These are phyloP conservation scores for Suaeda aralocaspica DNA, from an alignment of 148 eudicot species.

Conservation along the genomic window DNA sequence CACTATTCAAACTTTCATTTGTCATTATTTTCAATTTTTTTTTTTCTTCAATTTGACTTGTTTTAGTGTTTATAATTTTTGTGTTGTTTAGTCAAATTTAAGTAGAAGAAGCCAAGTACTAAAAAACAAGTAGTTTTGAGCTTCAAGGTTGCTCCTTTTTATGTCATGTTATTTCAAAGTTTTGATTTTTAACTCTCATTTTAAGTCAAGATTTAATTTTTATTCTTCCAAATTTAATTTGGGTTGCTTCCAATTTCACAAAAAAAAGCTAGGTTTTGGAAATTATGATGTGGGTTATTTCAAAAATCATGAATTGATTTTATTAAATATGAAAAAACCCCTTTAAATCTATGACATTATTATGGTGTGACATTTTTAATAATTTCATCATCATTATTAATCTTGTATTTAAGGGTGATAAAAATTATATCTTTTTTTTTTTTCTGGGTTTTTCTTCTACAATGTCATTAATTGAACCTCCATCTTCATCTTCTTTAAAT, in stretches of 20 bases:
- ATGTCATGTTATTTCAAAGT: background rate
- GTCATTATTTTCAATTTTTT: too few species aligned
- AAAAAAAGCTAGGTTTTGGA: constrained; percentile 12
- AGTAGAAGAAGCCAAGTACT: constrained; percentile 19
- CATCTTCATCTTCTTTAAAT: constrained; percentile 19
- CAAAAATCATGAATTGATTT: constrained; percentile 20
- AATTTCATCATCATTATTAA: too few species aligned
- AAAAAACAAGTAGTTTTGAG: constrained; percentile 2
- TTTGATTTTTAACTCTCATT: constrained; percentile 1
- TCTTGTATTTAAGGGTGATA: constrained; percentile 2
- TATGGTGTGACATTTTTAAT: background rate
- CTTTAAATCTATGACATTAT: background rate
- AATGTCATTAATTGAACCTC: constrained; percentile 31
- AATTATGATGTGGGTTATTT: constrained; percentile 31
- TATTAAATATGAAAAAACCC: constrained; percentile 12
- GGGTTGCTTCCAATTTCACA: constrained; percentile 23
- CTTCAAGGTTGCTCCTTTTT: constrained; percentile 8
- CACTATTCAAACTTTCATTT: constrained; percentile 5
- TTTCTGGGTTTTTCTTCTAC: constrained; percentile 16
- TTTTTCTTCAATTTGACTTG: constrained; percentile 19
- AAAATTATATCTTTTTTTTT: too few species aligned
- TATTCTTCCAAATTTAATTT: constrained; percentile 1
- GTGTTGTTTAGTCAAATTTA: background rate
- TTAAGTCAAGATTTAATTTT: constrained; percentile 18
- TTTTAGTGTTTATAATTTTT: background rate